Percentiles rank a stretch among this genome's conserved stretches.
phyloP scores from a whole-genome alignment of 768 basidiomycete species.

The Leucocoprinus leucothites region DNA sequence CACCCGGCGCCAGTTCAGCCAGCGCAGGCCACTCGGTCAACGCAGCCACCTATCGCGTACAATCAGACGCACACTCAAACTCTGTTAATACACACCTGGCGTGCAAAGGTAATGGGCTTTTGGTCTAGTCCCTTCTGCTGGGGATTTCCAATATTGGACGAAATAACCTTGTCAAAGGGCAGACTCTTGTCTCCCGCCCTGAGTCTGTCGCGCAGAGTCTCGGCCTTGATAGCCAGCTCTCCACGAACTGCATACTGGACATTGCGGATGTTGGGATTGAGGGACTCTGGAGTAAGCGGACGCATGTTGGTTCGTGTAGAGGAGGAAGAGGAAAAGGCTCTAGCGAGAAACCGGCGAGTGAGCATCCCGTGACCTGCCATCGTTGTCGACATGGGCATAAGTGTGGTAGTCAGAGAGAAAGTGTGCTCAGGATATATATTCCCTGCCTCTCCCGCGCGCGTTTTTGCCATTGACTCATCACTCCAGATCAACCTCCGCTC shows the following conservation, averaged over 20 bases:
- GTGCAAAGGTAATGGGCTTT: slow-evolving; percentile 84
- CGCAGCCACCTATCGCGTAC: slow-evolving; percentile 71
- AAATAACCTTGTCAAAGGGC: slow-evolving; percentile 87
- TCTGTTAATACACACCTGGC: slow-evolving; percentile 65
- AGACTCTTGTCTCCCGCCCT: slow-evolving; percentile 54
- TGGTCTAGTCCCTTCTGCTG: slow-evolving; percentile 96
- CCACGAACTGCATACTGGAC: slow-evolving; percentile 98
- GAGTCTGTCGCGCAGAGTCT: slow-evolving; percentile 72
- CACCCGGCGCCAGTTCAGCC: slow-evolving; percentile 66
- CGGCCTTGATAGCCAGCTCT: slow-evolving; percentile 93
- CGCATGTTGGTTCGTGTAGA: slow-evolving; percentile 50
- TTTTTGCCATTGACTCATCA: not conserved
- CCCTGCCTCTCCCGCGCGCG: not conserved
- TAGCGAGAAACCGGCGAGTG: slow-evolving; percentile 13
- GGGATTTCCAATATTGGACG: slow-evolving; percentile 97
- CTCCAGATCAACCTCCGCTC: not conserved
- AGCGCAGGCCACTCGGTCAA: slow-evolving; percentile 91
- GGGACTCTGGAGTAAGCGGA: slow-evolving; percentile 59
- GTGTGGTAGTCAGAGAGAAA: too few species aligned
- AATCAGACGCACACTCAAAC: slow-evolving; percentile 6
- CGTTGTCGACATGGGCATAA: not conserved
- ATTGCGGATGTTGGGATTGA: slow-evolving; percentile 82
- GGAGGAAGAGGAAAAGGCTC: slow-evolving; percentile 13
- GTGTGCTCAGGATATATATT: not conserved
- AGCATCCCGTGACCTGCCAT: slow-evolving; percentile 13